Percentiles rank a stretch among this genome's conserved stretches.
Conservation (phyloP, 2,329 filamentous ascomycete species). For the Sphaerostilbella broomeana region DNA sequence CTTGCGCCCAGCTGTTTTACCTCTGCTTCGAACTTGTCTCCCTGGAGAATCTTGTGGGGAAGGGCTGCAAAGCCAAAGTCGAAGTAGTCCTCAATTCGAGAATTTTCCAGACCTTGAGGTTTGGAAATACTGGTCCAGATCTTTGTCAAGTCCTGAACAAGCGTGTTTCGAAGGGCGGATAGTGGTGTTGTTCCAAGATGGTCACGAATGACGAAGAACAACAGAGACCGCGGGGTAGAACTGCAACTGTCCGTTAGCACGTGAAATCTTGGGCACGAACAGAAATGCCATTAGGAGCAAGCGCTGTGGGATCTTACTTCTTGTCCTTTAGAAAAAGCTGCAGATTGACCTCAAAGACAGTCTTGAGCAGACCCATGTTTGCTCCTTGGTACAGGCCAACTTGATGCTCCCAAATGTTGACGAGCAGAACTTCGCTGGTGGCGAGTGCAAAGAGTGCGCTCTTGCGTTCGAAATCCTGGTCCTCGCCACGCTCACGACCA, state of each 20-base stretch:
- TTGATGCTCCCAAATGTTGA: slow-evolving; percentile 99
- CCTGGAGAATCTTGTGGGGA: slow-evolving; percentile 94
- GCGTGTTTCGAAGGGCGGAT: slow-evolving; percentile 79
- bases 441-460: slow-evolving; percentile 94
- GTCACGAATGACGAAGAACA: slow-evolving; percentile 98
- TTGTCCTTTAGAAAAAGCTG: slow-evolving; percentile 95
- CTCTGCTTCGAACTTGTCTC: slow-evolving; percentile 79
- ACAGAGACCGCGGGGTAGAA: slow-evolving; percentile 78
- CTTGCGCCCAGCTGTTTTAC: slow-evolving; percentile 72
- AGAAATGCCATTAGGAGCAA: background rate
- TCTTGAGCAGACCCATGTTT: slow-evolving; percentile 98
- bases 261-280: slow-evolving; percentile 1
- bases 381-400: slow-evolving; percentile 96
- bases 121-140: slow-evolving; percentile 94
- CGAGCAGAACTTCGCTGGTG: slow-evolving; percentile 93
- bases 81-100: slow-evolving; percentile 93
- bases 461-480: slow-evolving; percentile 98
- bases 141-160: slow-evolving; percentile 82
- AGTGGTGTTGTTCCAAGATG: slow-evolving; percentile 90
- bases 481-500: slow-evolving; percentile 89
- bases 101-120: slow-evolving; percentile 78
- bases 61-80: slow-evolving; percentile 95
- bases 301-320: slow-evolving; percentile 51
- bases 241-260: slow-evolving; percentile 37
- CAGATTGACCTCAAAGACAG: slow-evolving; percentile 96